Base-by-base conservation (phyloP, 208 protist genomes). In the Leishmania lainsoni region DNA sequence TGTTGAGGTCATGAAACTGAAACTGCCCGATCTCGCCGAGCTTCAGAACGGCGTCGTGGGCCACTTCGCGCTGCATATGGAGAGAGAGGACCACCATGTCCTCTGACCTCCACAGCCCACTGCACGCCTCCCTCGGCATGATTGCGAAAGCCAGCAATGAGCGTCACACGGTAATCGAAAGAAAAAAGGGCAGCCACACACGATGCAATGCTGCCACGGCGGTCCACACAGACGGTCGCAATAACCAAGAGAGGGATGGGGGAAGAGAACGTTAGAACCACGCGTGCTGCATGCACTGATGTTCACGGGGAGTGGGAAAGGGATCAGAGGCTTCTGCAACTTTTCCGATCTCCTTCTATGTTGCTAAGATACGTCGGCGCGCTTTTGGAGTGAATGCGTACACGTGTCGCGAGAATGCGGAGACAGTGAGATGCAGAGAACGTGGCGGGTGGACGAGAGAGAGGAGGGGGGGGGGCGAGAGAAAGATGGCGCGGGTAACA, bases 21-120 rank as follows among this genome's bases (percentile, higher is more conserved):
- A 99, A 95, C 73, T 92, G 75, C 32, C 98, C 98, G 9, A 99
- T 85, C 76, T 98, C 90, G 39, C 99, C 99, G 6, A 99, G 88
- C 86, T 98, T 96, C 35, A 98, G 84, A 22, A 99, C 95, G 9
- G 98, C 97, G 73, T 99, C 97, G 81, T 99, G 99, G 56, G 96
- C 98, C 22, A 98, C 98, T 83, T 99, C 99, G 32, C 95, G 93
- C 92, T 99, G 98, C 87, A 99, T 99, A 78, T 98, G 96, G 20
- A 99, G 79, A 81, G 98, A 97, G 42, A 99, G 90, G 32, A 99
- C 88, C 75, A 91, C 85, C 99, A 99, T 99, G 81, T 99, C 96
- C 92, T 99, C 95, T n/a, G 96, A 99, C 56, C 99, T 91, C 91
- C 96, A 99, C 42, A 99, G 76, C 32, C 94, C 94, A 84, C 94